Evolutionary conservation across 495 filamentous ascomycete genomes (phyloP).

Genomic region (Acidiella bohemica): DNA sequence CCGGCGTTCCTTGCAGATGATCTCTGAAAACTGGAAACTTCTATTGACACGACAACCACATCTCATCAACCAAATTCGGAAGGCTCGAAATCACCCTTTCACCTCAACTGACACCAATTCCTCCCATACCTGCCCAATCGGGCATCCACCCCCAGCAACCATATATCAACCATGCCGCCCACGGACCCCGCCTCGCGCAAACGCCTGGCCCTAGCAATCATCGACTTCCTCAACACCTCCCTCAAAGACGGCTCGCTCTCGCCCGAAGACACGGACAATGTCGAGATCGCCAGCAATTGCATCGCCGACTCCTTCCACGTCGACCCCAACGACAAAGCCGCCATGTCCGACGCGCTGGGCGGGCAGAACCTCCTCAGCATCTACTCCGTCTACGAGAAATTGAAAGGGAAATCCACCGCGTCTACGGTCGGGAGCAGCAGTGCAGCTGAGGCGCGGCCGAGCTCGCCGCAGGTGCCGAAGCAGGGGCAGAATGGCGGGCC

Average conservation of each 20-base stretch:
- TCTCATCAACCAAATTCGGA: no score
- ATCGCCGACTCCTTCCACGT: conserved; percentile 92
- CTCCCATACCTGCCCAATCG: no score
- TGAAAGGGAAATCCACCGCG: conserved; percentile 52
- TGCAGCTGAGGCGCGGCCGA: conserved; percentile 4
- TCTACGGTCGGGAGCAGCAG: conserved; percentile 20
- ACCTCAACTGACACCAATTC: no score
- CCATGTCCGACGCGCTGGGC: conserved; percentile 63
- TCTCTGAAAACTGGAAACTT: no score
- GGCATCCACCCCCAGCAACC: no score
- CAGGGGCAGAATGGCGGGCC: conserved; percentile 20
- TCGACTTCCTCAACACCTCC: conserved; percentile 81
- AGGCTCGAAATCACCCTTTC: no score
- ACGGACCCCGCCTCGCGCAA: conserved; percentile 83
- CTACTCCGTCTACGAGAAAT: conserved; percentile 91
- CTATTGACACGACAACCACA: no score
- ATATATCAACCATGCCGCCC: no score
- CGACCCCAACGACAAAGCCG: conserved; percentile 61
- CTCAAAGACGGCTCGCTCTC: conserved; percentile 77
- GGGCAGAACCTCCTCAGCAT: conserved; percentile 74
- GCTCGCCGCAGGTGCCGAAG: conserved; percentile 2
- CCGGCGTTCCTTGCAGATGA: no score
- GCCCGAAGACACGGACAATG: conserved; percentile 73
- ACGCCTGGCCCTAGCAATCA: conserved; percentile 89
- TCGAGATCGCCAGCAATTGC: conserved; percentile 85